Percentiles rank a stretch among this genome's conserved stretches.
phyloP scores from a whole-genome alignment of 257 asterid species.

The Solanum arcanum region DNA sequence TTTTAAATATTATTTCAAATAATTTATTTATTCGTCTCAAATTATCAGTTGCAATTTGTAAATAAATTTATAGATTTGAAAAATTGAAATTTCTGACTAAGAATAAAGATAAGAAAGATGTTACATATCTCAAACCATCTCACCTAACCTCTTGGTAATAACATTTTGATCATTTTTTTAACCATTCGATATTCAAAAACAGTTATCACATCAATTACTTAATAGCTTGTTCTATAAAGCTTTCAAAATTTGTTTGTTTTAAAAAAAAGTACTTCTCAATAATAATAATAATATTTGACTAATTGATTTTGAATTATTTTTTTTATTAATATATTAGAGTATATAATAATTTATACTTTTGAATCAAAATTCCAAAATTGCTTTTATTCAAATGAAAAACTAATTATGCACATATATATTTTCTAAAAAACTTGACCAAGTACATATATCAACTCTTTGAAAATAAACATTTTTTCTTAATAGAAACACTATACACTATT shows the following conservation, averaged over 20 bases:
- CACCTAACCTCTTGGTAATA: background rate
- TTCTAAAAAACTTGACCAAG: background rate
- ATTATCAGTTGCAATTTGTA: background rate
- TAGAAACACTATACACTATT: background rate
- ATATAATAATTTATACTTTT: background rate
- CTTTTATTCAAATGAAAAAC: background rate
- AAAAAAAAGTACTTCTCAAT: background rate
- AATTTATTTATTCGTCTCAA: background rate
- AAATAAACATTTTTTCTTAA: background rate
- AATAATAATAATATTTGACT: background rate
- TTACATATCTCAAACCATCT: background rate
- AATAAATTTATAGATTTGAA: background rate
- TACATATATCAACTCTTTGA: background rate
- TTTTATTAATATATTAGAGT: background rate
- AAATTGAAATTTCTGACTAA: too few species aligned
- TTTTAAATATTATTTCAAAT: background rate
- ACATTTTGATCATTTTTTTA: background rate
- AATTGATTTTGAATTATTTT: background rate
- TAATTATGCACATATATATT: too few species aligned
- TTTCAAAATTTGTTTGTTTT: background rate
- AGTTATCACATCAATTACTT: background rate
- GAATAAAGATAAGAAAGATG: too few species aligned
- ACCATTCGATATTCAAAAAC: background rate
- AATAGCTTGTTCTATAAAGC: background rate
- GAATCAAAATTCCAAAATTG: background rate